Conservation (phyloP, 805 yeast genomes). For the Lipomyces japonicus region DNA sequence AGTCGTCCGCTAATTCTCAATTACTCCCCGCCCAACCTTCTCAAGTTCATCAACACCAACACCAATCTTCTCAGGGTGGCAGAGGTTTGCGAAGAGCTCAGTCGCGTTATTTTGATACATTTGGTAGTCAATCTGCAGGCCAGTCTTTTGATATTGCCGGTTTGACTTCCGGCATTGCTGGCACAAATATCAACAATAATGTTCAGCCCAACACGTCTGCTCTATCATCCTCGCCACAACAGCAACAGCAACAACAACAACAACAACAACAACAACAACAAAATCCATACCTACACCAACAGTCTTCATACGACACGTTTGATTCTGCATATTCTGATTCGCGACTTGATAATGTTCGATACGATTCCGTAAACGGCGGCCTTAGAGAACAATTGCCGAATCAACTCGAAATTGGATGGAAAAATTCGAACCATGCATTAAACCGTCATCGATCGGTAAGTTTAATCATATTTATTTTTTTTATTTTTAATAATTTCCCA, state of each 20-base stretch:
- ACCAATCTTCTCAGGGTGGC: not conserved
- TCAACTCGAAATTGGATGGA: slow-evolving; percentile 12
- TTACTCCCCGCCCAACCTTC: no score
- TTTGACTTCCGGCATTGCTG: slow-evolving; percentile 10
- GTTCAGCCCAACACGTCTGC: not conserved
- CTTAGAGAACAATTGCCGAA: not conserved
- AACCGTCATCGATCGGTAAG: slow-evolving; percentile 5
- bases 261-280: slow-evolving; percentile 2
- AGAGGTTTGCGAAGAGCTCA: slow-evolving; percentile 14
- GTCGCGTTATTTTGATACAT: slow-evolving; percentile 20
- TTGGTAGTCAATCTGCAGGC: not conserved
- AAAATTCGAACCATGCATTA: not conserved
- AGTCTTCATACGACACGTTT: not conserved
- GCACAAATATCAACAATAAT: slow-evolving; percentile 1
- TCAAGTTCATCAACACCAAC: slow-evolving; percentile 5
- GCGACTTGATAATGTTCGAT: not conserved
- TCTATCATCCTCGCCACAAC: not conserved
- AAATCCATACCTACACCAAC: not conserved
- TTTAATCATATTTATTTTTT: not conserved
- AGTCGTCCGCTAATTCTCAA: no score
- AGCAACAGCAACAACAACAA: not conserved
- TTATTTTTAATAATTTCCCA: not conserved
- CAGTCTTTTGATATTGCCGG: not conserved
- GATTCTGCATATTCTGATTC: not conserved
- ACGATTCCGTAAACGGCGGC: not conserved